These are phyloP conservation scores for Nakaseomyces sp. DNA, from an alignment of 1,139 yeast species.

Conservation along the genomic window DNA sequence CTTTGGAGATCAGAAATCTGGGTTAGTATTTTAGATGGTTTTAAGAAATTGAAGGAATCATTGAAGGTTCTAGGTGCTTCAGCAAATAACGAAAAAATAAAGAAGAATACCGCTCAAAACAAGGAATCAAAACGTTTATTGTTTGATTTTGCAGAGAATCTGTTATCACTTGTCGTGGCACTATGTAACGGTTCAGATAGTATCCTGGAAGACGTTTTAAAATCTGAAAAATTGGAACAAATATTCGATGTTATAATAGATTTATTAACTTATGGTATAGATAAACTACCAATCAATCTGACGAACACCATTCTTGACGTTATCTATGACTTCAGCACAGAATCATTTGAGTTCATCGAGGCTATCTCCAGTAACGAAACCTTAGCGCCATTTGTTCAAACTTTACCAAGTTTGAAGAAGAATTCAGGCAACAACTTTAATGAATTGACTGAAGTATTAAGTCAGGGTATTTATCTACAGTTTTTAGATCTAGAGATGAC, in stretches of 20 bases:
- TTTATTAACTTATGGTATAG: conserved; percentile 32
- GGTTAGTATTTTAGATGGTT: conserved; percentile 45
- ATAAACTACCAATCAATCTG: conserved; percentile 36
- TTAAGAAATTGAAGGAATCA: conserved; percentile 43
- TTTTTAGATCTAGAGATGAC: conserved; percentile 37
- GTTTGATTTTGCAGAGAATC: conserved; percentile 64
- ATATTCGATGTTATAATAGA: conserved; percentile 39
- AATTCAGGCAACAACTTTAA: conserved; percentile 28
- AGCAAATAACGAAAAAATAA: conserved; percentile 32
- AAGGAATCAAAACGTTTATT: conserved; percentile 36
- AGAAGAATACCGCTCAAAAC: conserved; percentile 32
- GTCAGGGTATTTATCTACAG: conserved; percentile 56
- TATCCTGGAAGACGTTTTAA: conserved; percentile 44
- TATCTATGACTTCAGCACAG: conserved; percentile 57
- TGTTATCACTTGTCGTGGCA: conserved; percentile 59
- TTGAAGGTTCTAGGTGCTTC: conserved; percentile 35
- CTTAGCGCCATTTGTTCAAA: conserved; percentile 22
- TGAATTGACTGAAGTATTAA: conserved; percentile 42
- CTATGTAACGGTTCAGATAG: conserved; percentile 59
- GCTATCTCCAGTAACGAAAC: conserved; percentile 25
- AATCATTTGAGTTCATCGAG: conserved; percentile 50
- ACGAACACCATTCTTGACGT: conserved; percentile 51
- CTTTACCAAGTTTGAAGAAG: conserved; percentile 24
- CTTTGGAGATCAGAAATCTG: conserved; percentile 76
- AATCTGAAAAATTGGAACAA: conserved; percentile 31